These are phyloP conservation scores for Dendrobium catenatum DNA, from an alignment of 106 monocot genomes.

Conservation along the genomic window DNA sequence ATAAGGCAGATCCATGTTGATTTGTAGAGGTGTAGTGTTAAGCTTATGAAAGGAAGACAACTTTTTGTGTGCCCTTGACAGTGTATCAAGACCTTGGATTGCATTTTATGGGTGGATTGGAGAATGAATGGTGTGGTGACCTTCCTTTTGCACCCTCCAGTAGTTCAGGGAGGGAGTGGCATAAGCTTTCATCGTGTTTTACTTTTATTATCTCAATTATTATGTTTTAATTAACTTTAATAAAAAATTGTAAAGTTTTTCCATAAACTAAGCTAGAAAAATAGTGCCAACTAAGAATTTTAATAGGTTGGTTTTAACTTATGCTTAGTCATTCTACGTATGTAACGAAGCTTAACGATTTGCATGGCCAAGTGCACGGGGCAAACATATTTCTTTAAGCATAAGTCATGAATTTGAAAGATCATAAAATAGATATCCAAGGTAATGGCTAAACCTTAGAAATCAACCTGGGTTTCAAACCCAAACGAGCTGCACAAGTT, in stretches of 20 bases:
- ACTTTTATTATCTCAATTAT: background rate
- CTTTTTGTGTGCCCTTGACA: background rate
- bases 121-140: background rate
- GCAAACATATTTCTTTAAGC: background rate
- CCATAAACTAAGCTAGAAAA: background rate
- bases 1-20: background rate
- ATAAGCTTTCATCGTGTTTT: background rate
- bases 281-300: background rate
- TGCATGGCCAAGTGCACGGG: background rate
- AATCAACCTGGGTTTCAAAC: slow-evolving; percentile 67
- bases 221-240: background rate
- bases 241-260: background rate
- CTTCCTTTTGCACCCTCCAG: background rate
- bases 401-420: background rate
- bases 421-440: background rate
- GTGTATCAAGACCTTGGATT: background rate
- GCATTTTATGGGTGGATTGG: background rate
- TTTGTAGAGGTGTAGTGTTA: background rate
- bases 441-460: slow-evolving; percentile 53
- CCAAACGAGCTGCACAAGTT: slow-evolving; percentile 79
- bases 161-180: background rate
- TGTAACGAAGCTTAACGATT: background rate
- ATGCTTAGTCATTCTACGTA: background rate
- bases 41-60: background rate
- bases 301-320: background rate